Conservation (phyloP, 768 basidiomycete species). For the Kwoniella bestiolae region DNA sequence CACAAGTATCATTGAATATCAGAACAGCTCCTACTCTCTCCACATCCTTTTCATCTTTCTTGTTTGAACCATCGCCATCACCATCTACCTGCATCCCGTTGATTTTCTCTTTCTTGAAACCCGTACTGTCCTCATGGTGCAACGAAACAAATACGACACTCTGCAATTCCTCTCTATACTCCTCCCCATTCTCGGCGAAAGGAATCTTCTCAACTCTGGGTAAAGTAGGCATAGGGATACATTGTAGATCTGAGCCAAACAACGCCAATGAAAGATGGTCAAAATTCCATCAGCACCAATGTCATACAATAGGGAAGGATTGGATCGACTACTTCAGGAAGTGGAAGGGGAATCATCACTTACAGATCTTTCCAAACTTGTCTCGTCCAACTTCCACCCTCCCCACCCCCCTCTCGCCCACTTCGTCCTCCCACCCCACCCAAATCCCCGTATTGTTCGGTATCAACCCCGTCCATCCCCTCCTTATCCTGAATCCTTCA, state of each 20-base stretch:
- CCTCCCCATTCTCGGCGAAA: neutral
- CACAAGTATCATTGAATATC: slow-evolving; percentile 29
- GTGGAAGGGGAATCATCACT: too few species aligned
- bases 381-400: slow-evolving; percentile 36
- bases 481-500: slow-evolving; percentile 17
- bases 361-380: slow-evolving; percentile 29
- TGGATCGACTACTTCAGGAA: too few species aligned
- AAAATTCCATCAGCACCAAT: too few species aligned
- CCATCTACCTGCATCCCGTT: slow-evolving; percentile 4
- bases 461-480: slow-evolving; percentile 40
- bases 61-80: neutral
- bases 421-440: slow-evolving; percentile 33
- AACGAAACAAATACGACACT: slow-evolving; percentile 28
- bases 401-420: slow-evolving; percentile 28
- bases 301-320: too few species aligned
- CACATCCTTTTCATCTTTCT: neutral
- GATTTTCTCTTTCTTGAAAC: neutral
- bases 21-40: slow-evolving; percentile 25
- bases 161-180: slow-evolving; percentile 17
- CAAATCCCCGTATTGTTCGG: slow-evolving; percentile 35
- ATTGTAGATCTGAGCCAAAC: slow-evolving; percentile 22
- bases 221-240: slow-evolving; percentile 34
- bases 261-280: neutral
- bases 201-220: slow-evolving; percentile 8
- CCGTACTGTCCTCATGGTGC: too few species aligned